Base-by-base conservation (phyloP, 2,329 filamentous ascomycete genomes). In the Sphaerulina populicola region DNA sequence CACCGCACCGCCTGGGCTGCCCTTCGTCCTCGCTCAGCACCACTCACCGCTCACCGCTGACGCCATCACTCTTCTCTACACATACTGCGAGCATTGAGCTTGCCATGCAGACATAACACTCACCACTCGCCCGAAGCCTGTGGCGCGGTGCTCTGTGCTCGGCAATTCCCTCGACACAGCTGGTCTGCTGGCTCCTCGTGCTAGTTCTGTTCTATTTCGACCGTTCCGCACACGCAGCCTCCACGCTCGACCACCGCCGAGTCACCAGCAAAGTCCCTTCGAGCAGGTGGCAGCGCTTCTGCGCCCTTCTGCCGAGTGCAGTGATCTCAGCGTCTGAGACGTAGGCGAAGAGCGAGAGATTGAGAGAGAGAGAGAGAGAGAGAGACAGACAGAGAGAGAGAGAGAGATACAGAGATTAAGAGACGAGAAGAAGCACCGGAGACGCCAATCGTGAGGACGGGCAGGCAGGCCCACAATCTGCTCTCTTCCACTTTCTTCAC, bases 11-110 rank as follows among this genome's bases (percentile, higher is more conserved):
- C 23, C 23, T 7, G 5, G 23, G 23, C 6, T 27, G 23, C 23
- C 27, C 62, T 15, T 12, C 21, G 11, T 48, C 23, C 35, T 40
- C 44, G 35, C 15, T 33, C n/a, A 15, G 14, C 44, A 21, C 30
- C 44, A 9, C 38, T 35, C 36, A 21, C 30, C 44, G 14, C 38
- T 35, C 36, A 21, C 23, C 46, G 23, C 29, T 30, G 14, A 41
- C 46, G 30, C n/a, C 46, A 48, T 48, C 46, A 21, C 46, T 48
- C 46, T 33, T 12, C 46, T 48, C 37, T 33, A 38, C 37, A 40
- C 38, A 41, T 37, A 44, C 44, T 42, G 46, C 46, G 23, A 42
- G 46, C 46, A 48, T 48, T 48, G 46, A 35, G 23, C 46, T 38
- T 30, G 37, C 36, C 38, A 48, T 41, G 46, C 46, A 41, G 38